These are phyloP conservation scores for Metarhizium rileyi DNA, from an alignment of 2,329 filamentous ascomycete species.

Conservation along the genomic window DNA sequence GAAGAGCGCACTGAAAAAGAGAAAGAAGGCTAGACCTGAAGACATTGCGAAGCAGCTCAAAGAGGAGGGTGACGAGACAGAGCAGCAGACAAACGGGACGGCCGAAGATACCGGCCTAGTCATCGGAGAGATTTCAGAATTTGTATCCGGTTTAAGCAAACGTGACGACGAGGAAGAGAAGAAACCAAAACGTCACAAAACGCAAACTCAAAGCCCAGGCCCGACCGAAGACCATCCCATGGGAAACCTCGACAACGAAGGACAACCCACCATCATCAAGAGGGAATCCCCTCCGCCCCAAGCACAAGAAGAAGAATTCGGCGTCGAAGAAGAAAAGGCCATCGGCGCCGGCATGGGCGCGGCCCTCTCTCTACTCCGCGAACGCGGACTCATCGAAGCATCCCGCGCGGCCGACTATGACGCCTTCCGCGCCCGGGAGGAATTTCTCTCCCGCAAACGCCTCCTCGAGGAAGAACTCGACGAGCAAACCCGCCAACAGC, in stretches of 20 bases:
- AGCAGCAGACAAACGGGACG: conserved; percentile 32
- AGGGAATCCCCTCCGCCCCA: conserved; percentile 6
- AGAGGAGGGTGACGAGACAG: conserved; percentile 46
- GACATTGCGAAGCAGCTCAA: conserved; percentile 77
- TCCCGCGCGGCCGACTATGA: conserved; percentile 55
- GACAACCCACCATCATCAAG: conserved; percentile 16
- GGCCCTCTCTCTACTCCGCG: conserved; percentile 70
- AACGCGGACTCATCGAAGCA: conserved; percentile 70
- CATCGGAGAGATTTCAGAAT: conserved; percentile 94
- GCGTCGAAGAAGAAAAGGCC: conserved; percentile 69
- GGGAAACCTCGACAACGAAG: conserved; percentile 25
- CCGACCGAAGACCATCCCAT: conserved; percentile 35
- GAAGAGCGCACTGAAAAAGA: conserved; percentile 77
- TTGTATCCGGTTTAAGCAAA: conserved; percentile 76
- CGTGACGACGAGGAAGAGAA: conserved; percentile 46
- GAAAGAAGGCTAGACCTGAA: conserved; percentile 76
- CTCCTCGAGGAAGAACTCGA: conserved; percentile 70
- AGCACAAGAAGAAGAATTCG: conserved; percentile 23
- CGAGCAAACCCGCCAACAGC: conserved; percentile 65
- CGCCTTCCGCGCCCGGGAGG: conserved; percentile 59
- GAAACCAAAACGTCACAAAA: conserved; percentile 34
- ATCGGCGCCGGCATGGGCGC: conserved; percentile 72
- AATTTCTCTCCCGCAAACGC: conserved; percentile 69
- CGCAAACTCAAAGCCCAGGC: conserved; percentile 16
- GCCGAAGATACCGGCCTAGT: conserved; percentile 53